Percentiles rank a stretch among this genome's conserved stretches.
Evolutionary conservation across 345 rosid genomes (phyloP).

Genomic region (Gossypioides kirkii): DNA sequence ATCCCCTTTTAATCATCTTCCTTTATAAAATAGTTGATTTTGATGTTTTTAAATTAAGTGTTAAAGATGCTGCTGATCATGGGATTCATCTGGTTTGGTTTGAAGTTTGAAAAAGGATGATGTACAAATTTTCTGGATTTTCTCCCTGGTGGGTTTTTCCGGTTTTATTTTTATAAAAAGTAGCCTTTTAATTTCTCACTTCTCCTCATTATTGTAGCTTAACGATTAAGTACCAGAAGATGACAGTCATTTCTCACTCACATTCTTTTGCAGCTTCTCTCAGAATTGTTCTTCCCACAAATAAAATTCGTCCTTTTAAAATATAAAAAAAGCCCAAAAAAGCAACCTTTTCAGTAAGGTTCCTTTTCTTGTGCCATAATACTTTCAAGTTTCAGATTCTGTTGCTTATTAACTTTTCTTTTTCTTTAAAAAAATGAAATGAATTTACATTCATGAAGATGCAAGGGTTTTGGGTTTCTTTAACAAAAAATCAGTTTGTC

Average conservation of each 20-base stretch:
- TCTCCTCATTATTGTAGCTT: constrained; percentile 14
- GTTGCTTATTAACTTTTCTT: not conserved
- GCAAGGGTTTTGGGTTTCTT: not conserved
- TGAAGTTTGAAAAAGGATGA: constrained; percentile 22
- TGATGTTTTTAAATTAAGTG: constrained; percentile 9
- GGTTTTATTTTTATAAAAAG: not conserved
- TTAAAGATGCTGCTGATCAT: constrained; percentile 14
- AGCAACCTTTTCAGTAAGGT: constrained; percentile 1
- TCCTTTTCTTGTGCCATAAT: not conserved
- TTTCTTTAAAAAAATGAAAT: not conserved
- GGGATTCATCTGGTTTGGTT: constrained; percentile 27
- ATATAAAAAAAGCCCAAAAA: not conserved
- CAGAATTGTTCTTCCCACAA: constrained; percentile 17
- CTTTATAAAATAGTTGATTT: constrained; percentile 22
- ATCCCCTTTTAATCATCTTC: constrained; percentile 21
- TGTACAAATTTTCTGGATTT: constrained; percentile 39
- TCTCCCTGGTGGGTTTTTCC: constrained; percentile 14
- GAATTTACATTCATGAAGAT: not conserved
- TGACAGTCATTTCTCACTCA: not conserved
- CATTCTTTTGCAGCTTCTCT: constrained; percentile 19
- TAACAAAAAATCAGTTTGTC: not conserved
- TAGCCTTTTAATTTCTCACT: constrained; percentile 5
- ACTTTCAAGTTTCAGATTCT: constrained; percentile 5
- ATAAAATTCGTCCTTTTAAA: not conserved
- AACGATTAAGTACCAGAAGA: constrained; percentile 17